phyloP scores from a whole-genome alignment of 2,329 filamentous ascomycete genomes.

The Penicillium sp. region DNA sequence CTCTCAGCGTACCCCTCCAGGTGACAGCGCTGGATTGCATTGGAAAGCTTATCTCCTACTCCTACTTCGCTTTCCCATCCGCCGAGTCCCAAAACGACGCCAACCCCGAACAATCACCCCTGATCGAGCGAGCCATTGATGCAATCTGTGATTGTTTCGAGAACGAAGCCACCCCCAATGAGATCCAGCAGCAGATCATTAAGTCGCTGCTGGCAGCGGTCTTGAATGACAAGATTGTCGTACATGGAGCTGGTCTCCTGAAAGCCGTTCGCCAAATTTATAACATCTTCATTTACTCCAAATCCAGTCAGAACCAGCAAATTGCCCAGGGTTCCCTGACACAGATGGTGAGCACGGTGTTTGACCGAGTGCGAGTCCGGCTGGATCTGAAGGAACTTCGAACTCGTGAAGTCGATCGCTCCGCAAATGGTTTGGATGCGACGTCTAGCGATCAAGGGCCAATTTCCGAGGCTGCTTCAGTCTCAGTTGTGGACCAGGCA shows the following conservation, averaged over 20 bases:
- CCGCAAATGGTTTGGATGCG: conserved; percentile 35
- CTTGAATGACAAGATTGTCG: conserved; percentile 97
- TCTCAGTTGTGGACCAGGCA: conserved; percentile 38
- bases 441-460: conserved; percentile 49
- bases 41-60: conserved; percentile 97
- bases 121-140: conserved; percentile 97
- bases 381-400: conserved; percentile 84
- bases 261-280: conserved; percentile 98
- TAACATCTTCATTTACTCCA: conserved; percentile 96
- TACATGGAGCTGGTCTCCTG: conserved; percentile 90
- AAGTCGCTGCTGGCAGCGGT: conserved; percentile 95
- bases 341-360: conserved; percentile 98
- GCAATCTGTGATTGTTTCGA: conserved; percentile 99
- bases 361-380: conserved; percentile 86
- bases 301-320: conserved; percentile 91
- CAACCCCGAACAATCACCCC: conserved; percentile 56
- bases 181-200: conserved; percentile 96
- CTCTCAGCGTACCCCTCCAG: conserved; percentile 78
- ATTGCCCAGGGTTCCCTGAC: conserved; percentile 95
- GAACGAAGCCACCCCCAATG: conserved; percentile 85
- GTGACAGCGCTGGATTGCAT: conserved; percentile 95
- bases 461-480: conserved; percentile 40
- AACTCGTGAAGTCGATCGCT: conserved; percentile 44
- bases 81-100: conserved; percentile 34
- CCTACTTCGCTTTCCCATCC: conserved; percentile 82